Conservation (phyloP, 768 basidiomycete genomes). For the Trametes cubensis region DNA sequence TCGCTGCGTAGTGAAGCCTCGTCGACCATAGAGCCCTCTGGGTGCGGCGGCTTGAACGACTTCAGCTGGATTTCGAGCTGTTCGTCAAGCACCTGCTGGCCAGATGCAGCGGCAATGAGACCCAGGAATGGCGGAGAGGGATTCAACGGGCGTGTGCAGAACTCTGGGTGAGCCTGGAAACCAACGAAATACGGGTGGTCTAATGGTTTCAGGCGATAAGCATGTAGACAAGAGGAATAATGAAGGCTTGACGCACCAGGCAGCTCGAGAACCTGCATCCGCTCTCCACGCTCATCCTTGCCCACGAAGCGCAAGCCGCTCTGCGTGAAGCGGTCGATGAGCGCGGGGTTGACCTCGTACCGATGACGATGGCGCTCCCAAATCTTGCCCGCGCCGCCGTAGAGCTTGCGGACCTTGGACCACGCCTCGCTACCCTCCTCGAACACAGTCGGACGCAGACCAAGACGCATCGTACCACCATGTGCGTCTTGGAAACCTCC, state of each 20-base stretch:
- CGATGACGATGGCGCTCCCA: constrained; percentile 98
- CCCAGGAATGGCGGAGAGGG: constrained; percentile 98
- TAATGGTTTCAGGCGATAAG: constrained; percentile 33
- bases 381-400: constrained; percentile 77
- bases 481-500: constrained; percentile 95
- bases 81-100: constrained; percentile 57
- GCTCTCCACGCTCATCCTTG: constrained; percentile 92
- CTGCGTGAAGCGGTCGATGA: constrained; percentile 68
- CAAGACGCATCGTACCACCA: constrained; percentile 99
- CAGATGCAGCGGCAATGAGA: constrained; percentile 81
- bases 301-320: constrained; percentile 82
- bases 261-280: constrained; percentile 96
- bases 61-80: constrained; percentile 69
- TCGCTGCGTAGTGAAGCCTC: constrained; percentile 53
- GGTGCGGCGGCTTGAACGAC: constrained; percentile 74
- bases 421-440: constrained; percentile 65
- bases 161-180: constrained; percentile 97
- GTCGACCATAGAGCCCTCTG: constrained; percentile 70
- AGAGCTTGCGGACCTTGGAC: constrained; percentile 77
- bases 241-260: constrained; percentile 52
- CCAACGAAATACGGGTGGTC: constrained; percentile 95
- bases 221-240: neutral
- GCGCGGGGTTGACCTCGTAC: constrained; percentile 92
- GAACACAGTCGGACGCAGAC: constrained; percentile 94
- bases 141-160: constrained; percentile 97